phyloP scores from a whole-genome alignment of 2,329 filamentous ascomycete genomes.

The Aspergillus sp. region DNA sequence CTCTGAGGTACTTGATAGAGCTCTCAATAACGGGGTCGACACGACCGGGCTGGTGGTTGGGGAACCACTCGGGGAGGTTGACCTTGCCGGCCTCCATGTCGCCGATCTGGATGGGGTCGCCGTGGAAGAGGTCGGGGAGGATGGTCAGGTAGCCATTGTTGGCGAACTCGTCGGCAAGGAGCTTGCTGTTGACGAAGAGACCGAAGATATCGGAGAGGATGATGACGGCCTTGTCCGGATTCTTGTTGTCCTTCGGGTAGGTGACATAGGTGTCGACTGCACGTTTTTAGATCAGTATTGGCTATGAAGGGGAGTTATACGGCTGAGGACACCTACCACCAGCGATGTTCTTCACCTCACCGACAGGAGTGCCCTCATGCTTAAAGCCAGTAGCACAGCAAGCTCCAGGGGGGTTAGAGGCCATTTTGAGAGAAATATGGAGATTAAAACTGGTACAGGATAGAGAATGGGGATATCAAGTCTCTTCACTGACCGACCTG shows the following conservation, averaged over 20 bases:
- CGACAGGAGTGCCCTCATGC: conserved; percentile 45
- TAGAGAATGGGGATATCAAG: not conserved
- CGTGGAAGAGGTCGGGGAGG: conserved; percentile 65
- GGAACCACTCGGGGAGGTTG: conserved; percentile 46
- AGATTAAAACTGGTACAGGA: not conserved
- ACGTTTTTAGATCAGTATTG: not conserved
- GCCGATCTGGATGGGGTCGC: conserved; percentile 54
- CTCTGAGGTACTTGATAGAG: conserved; percentile 50
- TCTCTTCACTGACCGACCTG: not conserved
- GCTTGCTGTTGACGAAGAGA: conserved; percentile 52
- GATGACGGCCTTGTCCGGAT: conserved; percentile 48
- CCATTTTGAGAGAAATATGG: conserved; percentile 34
- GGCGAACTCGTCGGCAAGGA: conserved; percentile 69
- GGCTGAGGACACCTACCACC: conserved; percentile 30
- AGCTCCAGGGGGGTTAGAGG: conserved; percentile 44
- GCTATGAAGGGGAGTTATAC: not conserved
- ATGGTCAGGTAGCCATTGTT: conserved; percentile 64
- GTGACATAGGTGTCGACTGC: conserved; percentile 51
- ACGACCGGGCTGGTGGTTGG: conserved; percentile 40
- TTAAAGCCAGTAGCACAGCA: conserved; percentile 47
- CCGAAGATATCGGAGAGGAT: conserved; percentile 55
- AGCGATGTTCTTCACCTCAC: conserved; percentile 42
- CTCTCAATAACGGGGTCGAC: conserved; percentile 50
- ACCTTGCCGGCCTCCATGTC: conserved; percentile 41
- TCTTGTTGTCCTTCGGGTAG: conserved; percentile 47